Conservation (phyloP, 495 filamentous ascomycete genomes). For the Aspergillus panamensis region DNA sequence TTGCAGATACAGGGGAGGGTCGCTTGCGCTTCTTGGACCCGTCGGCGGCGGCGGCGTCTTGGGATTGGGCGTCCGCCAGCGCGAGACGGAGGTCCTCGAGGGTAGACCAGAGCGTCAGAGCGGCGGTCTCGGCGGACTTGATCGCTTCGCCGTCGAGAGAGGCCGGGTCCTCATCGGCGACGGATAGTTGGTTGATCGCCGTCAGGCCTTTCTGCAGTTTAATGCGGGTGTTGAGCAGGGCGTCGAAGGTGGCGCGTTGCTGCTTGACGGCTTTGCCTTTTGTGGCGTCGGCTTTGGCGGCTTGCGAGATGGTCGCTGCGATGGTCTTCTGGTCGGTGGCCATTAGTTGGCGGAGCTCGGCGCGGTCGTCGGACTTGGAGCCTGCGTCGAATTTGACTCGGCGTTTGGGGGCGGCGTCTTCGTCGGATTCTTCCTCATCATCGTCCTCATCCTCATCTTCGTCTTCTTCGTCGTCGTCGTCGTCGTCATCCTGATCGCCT, state of each 20-base stretch:
- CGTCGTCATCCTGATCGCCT: constrained; percentile 30
- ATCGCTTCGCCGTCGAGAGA: constrained; percentile 46
- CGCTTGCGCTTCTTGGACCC: constrained; percentile 59
- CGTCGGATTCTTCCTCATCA: constrained; percentile 37
- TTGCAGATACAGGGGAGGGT: constrained; percentile 41
- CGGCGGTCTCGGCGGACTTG: constrained; percentile 81
- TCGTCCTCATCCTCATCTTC: constrained; percentile 35
- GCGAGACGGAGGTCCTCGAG: constrained; percentile 68
- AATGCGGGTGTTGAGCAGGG: constrained; percentile 81
- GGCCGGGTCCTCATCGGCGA: constrained; percentile 33
- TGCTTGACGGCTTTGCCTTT: constrained; percentile 83
- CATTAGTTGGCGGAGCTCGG: constrained; percentile 65
- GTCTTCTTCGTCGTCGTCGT: constrained; percentile 42
- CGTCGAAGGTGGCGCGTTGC: constrained; percentile 81
- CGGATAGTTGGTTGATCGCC: constrained; percentile 70
- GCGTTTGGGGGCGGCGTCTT: constrained; percentile 24
- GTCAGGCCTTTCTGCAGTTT: constrained; percentile 86
- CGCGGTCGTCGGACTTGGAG: constrained; percentile 43
- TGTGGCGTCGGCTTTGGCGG: constrained; percentile 70
- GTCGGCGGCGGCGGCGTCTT: constrained; percentile 22
- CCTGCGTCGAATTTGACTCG: constrained; percentile 21
- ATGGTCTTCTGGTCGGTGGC: constrained; percentile 67
- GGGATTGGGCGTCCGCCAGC: constrained; percentile 49
- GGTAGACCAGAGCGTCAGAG: constrained; percentile 79
- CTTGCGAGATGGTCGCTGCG: constrained; percentile 64